These are phyloP conservation scores for Starmerella khaoyaiensis DNA, from an alignment of 805 yeast species.

Conservation along the genomic window DNA sequence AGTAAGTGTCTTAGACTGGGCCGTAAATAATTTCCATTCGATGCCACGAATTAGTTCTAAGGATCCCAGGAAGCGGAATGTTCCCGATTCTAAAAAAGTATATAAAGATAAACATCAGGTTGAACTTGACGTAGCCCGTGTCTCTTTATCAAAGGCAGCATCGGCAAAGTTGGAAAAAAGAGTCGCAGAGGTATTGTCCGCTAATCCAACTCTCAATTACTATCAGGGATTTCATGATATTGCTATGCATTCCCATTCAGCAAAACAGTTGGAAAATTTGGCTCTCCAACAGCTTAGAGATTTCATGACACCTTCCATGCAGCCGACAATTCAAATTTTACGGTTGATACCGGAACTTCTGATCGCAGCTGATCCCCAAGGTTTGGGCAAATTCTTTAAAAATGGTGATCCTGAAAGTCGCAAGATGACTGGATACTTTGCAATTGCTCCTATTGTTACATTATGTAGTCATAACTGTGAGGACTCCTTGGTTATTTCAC, in stretches of 20 bases:
- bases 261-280: slow-evolving; percentile 23
- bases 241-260: slow-evolving; percentile 41
- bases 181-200: slow-evolving; percentile 39
- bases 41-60: slow-evolving; percentile 1
- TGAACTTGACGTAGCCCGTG: slow-evolving; percentile 59
- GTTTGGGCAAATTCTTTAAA: slow-evolving; percentile 16
- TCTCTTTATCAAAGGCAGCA: slow-evolving; percentile 37
- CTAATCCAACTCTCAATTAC: slow-evolving; percentile 51
- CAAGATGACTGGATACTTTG: slow-evolving; percentile 33
- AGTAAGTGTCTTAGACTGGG: too few species aligned
- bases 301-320: slow-evolving; percentile 63
- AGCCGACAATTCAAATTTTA: slow-evolving; percentile 53
- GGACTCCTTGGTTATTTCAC: slow-evolving; percentile 37
- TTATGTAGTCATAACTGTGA: slow-evolving; percentile 59
- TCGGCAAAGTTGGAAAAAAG: slow-evolving; percentile 25
- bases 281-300: slow-evolving; percentile 58
- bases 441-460: slow-evolving; percentile 67
- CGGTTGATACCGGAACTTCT: slow-evolving; percentile 52
- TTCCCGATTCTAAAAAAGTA: too few species aligned
- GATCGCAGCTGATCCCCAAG: slow-evolving; percentile 34
- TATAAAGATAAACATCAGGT: slow-evolving; percentile 62
- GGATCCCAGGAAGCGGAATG: background rate
- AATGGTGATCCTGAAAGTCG: slow-evolving; percentile 35
- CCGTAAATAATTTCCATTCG: background rate
- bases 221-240: slow-evolving; percentile 93